phyloP scores from a whole-genome alignment of 2,329 filamentous ascomycete species.

The Hortaea werneckii region DNA sequence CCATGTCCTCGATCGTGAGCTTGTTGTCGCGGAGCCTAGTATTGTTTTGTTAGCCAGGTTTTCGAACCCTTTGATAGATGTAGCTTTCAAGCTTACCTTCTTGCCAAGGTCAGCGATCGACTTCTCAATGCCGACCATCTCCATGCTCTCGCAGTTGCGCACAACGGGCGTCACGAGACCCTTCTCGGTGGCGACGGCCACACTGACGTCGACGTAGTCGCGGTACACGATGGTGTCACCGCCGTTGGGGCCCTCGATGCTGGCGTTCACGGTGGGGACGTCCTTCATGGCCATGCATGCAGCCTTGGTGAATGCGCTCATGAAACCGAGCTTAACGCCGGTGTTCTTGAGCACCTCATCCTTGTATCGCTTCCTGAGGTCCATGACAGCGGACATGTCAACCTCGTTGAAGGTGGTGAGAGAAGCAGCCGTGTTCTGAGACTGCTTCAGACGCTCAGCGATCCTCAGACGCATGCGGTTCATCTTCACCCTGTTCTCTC shows the following conservation, averaged over 20 bases:
- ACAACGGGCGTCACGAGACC: slow-evolving; percentile 94
- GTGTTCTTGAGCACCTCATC: slow-evolving; percentile 93
- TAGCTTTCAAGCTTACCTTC: slow-evolving; percentile 53
- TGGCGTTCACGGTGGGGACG: slow-evolving; percentile 88
- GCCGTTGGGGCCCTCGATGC: slow-evolving; percentile 88
- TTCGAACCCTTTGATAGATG: not conserved
- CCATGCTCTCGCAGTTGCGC: slow-evolving; percentile 80
- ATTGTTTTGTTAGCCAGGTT: not conserved
- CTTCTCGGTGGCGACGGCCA: slow-evolving; percentile 95
- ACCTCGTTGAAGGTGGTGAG: slow-evolving; percentile 99
- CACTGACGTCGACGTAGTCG: slow-evolving; percentile 95
- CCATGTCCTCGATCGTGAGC: slow-evolving; percentile 98
- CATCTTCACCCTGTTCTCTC: slow-evolving; percentile 96
- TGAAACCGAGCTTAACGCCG: slow-evolving; percentile 97
- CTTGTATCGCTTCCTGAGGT: slow-evolving; percentile 95
- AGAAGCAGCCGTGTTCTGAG: slow-evolving; percentile 94
- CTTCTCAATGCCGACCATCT: slow-evolving; percentile 81
- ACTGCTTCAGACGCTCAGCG: slow-evolving; percentile 95
- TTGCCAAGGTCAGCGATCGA: slow-evolving; percentile 88
- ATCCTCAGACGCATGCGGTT: slow-evolving; percentile 98
- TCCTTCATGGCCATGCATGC: slow-evolving; percentile 88
- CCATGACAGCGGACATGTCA: slow-evolving; percentile 96
- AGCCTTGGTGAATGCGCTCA: slow-evolving; percentile 92
- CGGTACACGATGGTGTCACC: slow-evolving; percentile 97
- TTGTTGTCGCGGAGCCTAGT: slow-evolving; percentile 84